A percentile compares a stretch with the other conserved stretches of the same genome.
phyloP scores from a whole-genome alignment of 2,329 filamentous ascomycete genomes.

The Albifimbria verrucaria region DNA sequence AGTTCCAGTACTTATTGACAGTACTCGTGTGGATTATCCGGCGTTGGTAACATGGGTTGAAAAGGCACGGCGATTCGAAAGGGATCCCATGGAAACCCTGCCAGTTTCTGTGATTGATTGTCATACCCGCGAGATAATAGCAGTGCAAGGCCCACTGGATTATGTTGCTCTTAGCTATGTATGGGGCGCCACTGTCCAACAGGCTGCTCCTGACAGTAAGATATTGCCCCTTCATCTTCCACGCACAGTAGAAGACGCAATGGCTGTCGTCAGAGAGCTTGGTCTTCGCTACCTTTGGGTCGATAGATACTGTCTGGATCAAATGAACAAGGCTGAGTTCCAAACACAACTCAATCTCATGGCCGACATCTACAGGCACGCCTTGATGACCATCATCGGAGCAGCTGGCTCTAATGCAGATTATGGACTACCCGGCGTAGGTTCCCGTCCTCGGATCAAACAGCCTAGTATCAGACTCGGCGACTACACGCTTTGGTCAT shows the following conservation, averaged over 20 bases:
- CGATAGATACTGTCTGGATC: conserved; percentile 10
- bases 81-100: conserved; percentile 1
- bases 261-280: conserved; percentile 8
- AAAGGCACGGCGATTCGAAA: neutral
- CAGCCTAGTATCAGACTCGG: conserved; percentile 7
- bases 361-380: conserved; percentile 10
- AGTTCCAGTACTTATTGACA: conserved; percentile 15
- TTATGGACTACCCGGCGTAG: conserved; percentile 8
- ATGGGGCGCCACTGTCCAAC: conserved; percentile 4
- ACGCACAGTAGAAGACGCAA: conserved; percentile 9
- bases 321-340: conserved; percentile 7
- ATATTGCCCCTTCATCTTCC: conserved; percentile 4
- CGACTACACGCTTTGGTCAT: conserved; percentile 9
- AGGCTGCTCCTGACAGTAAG: neutral
- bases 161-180: conserved; percentile 10
- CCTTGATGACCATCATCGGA: conserved; percentile 6
- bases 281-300: conserved; percentile 9
- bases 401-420: conserved; percentile 8
- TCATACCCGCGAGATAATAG: conserved; percentile 3
- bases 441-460: conserved; percentile 3
- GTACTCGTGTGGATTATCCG: conserved; percentile 1
- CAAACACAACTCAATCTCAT: conserved; percentile 9
- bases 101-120: conserved; percentile 9
- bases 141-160: conserved; percentile 5
- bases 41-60: conserved; percentile 1